Evolutionary conservation across 2,329 filamentous ascomycete genomes (phyloP).

Genomic region (Colletotrichum echinochloae): DNA sequence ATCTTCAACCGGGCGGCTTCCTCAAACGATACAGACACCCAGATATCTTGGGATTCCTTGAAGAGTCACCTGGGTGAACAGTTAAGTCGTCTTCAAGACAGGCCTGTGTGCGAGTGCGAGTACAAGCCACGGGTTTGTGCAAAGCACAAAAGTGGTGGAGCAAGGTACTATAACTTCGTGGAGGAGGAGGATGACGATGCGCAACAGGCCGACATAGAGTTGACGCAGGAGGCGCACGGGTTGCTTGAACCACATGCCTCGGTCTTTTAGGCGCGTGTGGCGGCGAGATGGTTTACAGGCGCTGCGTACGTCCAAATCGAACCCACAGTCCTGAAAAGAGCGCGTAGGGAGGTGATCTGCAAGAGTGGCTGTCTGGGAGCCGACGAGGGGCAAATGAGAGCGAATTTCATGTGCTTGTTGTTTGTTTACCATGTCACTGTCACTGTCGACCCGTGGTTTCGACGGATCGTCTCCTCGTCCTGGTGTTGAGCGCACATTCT

Average conservation of each 20-base stretch:
- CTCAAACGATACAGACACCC: not conserved
- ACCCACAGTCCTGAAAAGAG: not conserved
- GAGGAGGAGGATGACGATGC: conserved; percentile 1
- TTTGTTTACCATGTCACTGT: conserved; percentile 23
- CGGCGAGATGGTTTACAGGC: not conserved
- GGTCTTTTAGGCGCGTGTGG: not conserved
- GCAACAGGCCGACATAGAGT: conserved; percentile 13
- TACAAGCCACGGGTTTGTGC: conserved; percentile 16
- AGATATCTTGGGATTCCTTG: conserved; percentile 10
- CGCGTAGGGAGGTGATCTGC: conserved; percentile 7
- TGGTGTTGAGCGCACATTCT: conserved; percentile 1
- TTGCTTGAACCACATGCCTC: conserved; percentile 3
- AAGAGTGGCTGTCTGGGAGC: not conserved
- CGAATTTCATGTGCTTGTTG: conserved; percentile 6
- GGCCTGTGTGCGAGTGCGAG: conserved; percentile 13
- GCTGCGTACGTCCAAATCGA: not conserved
- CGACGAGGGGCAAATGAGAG: conserved; percentile 15
- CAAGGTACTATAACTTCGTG: conserved; percentile 32
- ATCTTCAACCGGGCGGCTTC: not conserved
- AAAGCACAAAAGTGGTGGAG: conserved; percentile 1
- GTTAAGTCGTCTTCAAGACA: not conserved
- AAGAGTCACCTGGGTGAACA: not conserved
- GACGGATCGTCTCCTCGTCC: not conserved
- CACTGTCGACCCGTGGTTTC: conserved; percentile 1
- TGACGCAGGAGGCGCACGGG: conserved; percentile 21